These are phyloP conservation scores for Ceratobasidium theobromae DNA, from an alignment of 1,284 basidiomycete species.

Conservation along the genomic window DNA sequence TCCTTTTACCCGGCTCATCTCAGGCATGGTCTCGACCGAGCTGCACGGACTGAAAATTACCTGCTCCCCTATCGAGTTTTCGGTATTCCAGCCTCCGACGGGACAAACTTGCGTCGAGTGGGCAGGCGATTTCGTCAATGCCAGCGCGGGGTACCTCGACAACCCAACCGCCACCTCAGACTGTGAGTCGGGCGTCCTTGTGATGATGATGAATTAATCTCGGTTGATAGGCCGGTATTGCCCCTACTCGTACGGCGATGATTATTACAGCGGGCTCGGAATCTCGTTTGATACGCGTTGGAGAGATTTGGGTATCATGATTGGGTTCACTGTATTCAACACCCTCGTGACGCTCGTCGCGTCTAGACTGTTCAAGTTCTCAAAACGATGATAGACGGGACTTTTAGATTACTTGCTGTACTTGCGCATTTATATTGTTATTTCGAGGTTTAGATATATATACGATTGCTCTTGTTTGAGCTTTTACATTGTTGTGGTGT, in stretches of 20 bases:
- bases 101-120: conserved; percentile 75
- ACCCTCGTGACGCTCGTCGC: conserved; percentile 68
- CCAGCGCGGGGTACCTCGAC: conserved; percentile 75
- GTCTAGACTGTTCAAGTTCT: conserved; percentile 73
- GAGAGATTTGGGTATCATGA: conserved; percentile 73
- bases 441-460: too few relatives aligned
- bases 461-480: too few relatives aligned
- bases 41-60: conserved; percentile 70
- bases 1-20: conserved; percentile 67
- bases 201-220: neutral
- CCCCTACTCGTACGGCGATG: conserved; percentile 52
- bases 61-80: conserved; percentile 70
- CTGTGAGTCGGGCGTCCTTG: conserved; percentile 48
- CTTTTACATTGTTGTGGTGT: too few relatives aligned
- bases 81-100: conserved; percentile 66
- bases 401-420: neutral
- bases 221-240: neutral
- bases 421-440: too few relatives aligned
- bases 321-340: conserved; percentile 49
- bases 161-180: conserved; percentile 61
- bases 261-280: conserved; percentile 69
- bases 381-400: conserved; percentile 57
- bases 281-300: conserved; percentile 67
- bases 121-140: conserved; percentile 65
- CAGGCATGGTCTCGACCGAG: conserved; percentile 76